Base-by-base conservation (phyloP, 192 early-diverging fungal species). In the Coemansia sp. region DNA sequence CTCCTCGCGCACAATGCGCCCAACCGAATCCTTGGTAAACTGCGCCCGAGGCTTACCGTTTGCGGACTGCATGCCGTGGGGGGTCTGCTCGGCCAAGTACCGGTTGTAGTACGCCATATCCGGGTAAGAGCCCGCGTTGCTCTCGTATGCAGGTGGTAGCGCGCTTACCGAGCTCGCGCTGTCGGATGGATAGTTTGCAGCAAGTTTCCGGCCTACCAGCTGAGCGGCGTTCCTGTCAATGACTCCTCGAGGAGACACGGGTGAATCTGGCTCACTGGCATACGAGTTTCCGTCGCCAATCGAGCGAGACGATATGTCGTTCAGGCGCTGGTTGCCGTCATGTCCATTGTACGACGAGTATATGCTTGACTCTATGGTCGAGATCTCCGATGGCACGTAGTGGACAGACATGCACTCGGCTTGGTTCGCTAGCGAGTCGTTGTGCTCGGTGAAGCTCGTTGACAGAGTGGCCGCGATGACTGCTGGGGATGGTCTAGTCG, bases 1-100 rank as follows among this genome's bases (percentile, higher is more conserved):
- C 53, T 83, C 77, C 65, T 83, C 82, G 45, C 74, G 82, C 58
- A 78, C 76, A 44, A 83, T 83, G 38, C 82, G 82, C 44, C 82
- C 82, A 27, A 75, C 59, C 2, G 82, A 71, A 62, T 83, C 74
- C 47, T 78, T 75, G 35, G 75, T 82, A 34, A 82, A 82, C 61
- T 65, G 74, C 29, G 65, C 34, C 52, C 68, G 70, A 59, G 70
- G 56, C 45, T 35, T 67, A n/a, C 58, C 71, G 15, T 62, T 18
- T 8, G 56, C 53, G 1, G 70, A 53, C 52, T 41, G 62, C 16
- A 56, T 55, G 22, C 34, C 58, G n/a, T 75, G 68, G 38, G 29
- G 8, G 0, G 58, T 7, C 8, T 65, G 38, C 22, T 71, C 65
- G 56, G 56, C 38, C 58, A 59, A 18, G 38, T 40, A 37, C 50